Evolutionary conservation across 805 yeast species (phyloP).

Genomic region (Candida oleophila): DNA sequence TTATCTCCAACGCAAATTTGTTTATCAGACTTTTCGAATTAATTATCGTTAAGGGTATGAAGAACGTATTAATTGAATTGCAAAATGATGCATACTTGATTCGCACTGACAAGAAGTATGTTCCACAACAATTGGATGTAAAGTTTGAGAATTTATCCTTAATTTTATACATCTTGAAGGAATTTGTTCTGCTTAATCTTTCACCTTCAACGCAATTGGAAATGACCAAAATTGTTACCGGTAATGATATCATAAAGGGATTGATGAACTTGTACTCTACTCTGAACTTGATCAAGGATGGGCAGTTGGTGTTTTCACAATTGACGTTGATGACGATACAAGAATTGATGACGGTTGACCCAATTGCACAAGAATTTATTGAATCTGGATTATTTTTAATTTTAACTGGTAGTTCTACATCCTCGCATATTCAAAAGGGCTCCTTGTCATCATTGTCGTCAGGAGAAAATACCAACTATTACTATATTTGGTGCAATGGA

Average conservation of each 20-base stretch:
- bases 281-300: slow-evolving; percentile 59
- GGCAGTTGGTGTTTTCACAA: slow-evolving; percentile 72
- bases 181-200: slow-evolving; percentile 46
- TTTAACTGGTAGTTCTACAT: slow-evolving; percentile 71
- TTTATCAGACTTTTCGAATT: slow-evolving; percentile 58
- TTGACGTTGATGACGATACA: slow-evolving; percentile 64
- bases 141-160: slow-evolving; percentile 65
- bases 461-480: slow-evolving; percentile 38
- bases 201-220: slow-evolving; percentile 47
- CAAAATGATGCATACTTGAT: slow-evolving; percentile 52
- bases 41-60: slow-evolving; percentile 67
- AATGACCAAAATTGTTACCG: slow-evolving; percentile 52
- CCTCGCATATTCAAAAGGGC: slow-evolving; percentile 66
- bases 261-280: slow-evolving; percentile 66
- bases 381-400: slow-evolving; percentile 62
- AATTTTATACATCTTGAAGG: slow-evolving; percentile 62
- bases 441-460: slow-evolving; percentile 52
- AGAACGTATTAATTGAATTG: slow-evolving; percentile 53
- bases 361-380: slow-evolving; percentile 66
- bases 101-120: slow-evolving; percentile 29
- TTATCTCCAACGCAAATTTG: slow-evolving; percentile 50
- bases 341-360: slow-evolving; percentile 61
- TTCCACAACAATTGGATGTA: slow-evolving; percentile 38
- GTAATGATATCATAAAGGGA: slow-evolving; percentile 60
- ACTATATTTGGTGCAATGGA: slow-evolving; percentile 85